These are phyloP conservation scores for Neurospora sp. DNA, from an alignment of 495 filamentous ascomycete species.

Conservation along the genomic window DNA sequence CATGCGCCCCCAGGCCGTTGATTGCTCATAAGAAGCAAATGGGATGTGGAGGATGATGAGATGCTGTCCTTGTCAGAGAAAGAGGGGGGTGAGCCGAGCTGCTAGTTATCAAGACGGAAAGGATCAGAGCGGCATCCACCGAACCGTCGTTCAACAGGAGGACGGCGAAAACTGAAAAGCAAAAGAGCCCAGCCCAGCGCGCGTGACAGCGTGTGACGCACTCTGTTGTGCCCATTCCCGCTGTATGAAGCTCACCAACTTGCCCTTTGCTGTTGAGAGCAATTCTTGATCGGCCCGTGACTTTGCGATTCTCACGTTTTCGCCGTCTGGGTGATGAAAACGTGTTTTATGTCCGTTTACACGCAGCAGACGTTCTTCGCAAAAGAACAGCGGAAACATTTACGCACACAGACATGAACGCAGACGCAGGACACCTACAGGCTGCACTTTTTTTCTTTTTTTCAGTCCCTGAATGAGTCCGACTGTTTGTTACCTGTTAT, in stretches of 20 bases:
- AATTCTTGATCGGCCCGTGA: not conserved
- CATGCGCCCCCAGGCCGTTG: not conserved
- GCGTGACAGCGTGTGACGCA: not conserved
- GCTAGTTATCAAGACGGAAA: not conserved
- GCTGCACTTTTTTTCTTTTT: not conserved
- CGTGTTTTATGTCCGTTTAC: not conserved
- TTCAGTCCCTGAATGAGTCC: not conserved
- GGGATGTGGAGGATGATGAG: not conserved
- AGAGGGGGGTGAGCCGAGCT: slow-evolving; percentile 6
- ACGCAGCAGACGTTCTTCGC: not conserved
- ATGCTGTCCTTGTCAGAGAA: slow-evolving; percentile 1
- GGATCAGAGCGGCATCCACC: not conserved
- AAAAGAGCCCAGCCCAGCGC: not conserved
- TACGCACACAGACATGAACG: not conserved
- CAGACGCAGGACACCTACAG: not conserved
- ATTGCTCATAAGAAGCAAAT: not conserved
- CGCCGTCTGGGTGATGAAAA: not conserved
- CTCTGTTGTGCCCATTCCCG: not conserved
- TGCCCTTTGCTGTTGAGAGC: not conserved
- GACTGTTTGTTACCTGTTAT: not conserved
- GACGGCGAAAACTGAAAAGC: not conserved
- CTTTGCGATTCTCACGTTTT: not conserved
- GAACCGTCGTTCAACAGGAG: not conserved
- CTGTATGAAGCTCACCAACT: not conserved
- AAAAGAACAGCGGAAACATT: not conserved